Evolutionary conservation across 2,329 filamentous ascomycete species (phyloP), one percentile per base, ranked within the genome.

Genomic region (Sporothrix brasiliensis): DNA sequence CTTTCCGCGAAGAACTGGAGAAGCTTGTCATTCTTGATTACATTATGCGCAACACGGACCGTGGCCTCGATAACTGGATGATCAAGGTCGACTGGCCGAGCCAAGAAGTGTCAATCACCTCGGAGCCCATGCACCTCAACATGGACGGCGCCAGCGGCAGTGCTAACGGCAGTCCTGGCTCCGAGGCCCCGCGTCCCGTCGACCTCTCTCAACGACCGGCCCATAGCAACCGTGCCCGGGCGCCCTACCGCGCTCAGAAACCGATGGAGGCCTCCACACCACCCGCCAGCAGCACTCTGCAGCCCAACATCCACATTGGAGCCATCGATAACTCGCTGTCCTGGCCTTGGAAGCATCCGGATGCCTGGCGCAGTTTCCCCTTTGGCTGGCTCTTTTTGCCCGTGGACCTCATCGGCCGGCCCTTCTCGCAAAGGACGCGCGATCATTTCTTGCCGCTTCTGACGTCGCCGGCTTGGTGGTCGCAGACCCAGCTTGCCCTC

Each of bases 31-130:
- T 99, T 76, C 81, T 99, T 74, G 95, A 99, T 80, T 99, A 99
- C 79, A 97, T 99, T 73, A 99, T 99, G 95, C 89, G 95, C 71
- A 99, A 99, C 78, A 99, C 95, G 1, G 95, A 99, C 79, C 88
- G 95, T 80, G 95, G 95, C 1, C 84, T 97, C 70, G 95, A 99
- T 79, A 99, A 99, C 76, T 99, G 95, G 95, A 99, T 99, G 95
- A 93, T 99, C 78, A 95, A 93, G 79, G 92, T 99, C 44, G 94
- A 99, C 79, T 92, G 89, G 85, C 87, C 93, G 75, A 89, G 87
- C 2, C 89, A 95, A 76, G 87, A 91, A 76, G 94, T 95, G 14
- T 92, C 91, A 9, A 92, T 99, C 74, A 90, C 91, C 19, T 93
- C 93, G 0, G 93, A 97, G 72, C 92, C 94, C 13, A 82, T 87